Base-by-base conservation (phyloP, 768 basidiomycete genomes). In the Russula brevipes region DNA sequence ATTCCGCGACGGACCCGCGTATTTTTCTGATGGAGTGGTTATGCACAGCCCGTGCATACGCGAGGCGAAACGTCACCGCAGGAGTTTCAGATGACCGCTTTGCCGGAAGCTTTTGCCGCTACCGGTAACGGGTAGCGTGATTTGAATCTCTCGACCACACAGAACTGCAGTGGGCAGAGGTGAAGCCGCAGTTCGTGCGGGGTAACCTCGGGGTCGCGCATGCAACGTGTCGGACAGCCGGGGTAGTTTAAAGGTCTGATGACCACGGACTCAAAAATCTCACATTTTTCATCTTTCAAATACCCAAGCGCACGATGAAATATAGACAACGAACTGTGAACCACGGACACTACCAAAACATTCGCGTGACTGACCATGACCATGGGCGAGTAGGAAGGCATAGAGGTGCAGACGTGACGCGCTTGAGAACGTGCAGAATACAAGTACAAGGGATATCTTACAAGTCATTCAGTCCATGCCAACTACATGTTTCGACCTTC, bases 401-500 rank as follows among this genome's bases (percentile, higher is more conserved):
- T 42, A 42, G 19, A 38, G 12, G 55, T 46, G 30, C 14, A 52
- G 63, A 64, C 58, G 36, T 42, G 16, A 19, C 30, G 42, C 39
- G 47, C 54, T 50, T 60, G 54, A 64, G 54, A 54, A 52, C 38
- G 24, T 33, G 61, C 19, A 33, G 36, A 44, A 64, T 54, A 64
- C 63, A 64, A 56, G 31, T 59, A 57, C 64, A 63, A 56, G 14
- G 44, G 60, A 53, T 63, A 65, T 62, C 60, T 64, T 66, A 66
- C 65, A 66, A 55, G 57, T 54, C 57, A 54, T 64, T 59, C 24
- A 59, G 53, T 47, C 46, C 45, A 19, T 63, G 41, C 57, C 62
- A 24, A 24, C 24, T 66, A 60, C 58, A 59, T 64, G 63, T 24
- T 64, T 42, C 63, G 63, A 42, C 65, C 61, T 33, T 66, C 65